Percentiles rank a stretch among this genome's conserved stretches.
These are phyloP conservation scores for Tylopilus rubrobrunneus DNA, from an alignment of 768 basidiomycete genomes.

Conservation along the genomic window DNA sequence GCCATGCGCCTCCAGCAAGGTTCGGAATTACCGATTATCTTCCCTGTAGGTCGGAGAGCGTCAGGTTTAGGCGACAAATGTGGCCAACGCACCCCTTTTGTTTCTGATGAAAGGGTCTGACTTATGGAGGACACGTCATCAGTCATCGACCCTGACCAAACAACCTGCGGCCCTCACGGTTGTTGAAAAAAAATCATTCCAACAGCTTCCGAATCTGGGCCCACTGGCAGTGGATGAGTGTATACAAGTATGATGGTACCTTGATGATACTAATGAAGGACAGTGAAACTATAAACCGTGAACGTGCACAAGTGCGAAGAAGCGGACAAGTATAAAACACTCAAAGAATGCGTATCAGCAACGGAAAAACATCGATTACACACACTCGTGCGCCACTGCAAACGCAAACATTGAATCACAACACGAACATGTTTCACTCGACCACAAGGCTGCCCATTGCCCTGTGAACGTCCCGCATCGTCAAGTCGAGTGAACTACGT, in stretches of 20 bases:
- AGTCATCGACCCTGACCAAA: conserved; percentile 7
- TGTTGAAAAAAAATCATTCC: background rate
- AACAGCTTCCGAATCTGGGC: background rate
- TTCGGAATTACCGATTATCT: conserved; percentile 9
- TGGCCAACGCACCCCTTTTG: conserved; percentile 13
- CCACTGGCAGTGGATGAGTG: background rate
- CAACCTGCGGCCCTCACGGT: too few species aligned
- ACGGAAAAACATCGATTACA: conserved; percentile 19
- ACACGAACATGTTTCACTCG: conserved; percentile 44
- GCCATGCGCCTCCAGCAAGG: conserved; percentile 25
- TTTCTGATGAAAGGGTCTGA: background rate
- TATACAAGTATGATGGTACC: conserved; percentile 25
- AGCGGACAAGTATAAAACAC: conserved; percentile 17
- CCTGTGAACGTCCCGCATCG: conserved; percentile 67
- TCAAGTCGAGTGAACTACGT: conserved; percentile 47
- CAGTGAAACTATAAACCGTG: conserved; percentile 19
- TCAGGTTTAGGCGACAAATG: conserved; percentile 17
- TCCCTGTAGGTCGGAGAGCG: conserved; percentile 5
- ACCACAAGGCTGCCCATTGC: conserved; percentile 74
- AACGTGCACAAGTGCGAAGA: conserved; percentile 9
- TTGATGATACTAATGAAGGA: conserved; percentile 27
- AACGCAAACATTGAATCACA: conserved; percentile 12
- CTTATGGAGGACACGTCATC: background rate
- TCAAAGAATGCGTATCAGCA: conserved; percentile 18
- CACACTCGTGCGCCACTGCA: conserved; percentile 15